phyloP scores from a whole-genome alignment of 2,329 filamentous ascomycete species.

The Ophiostoma australiae region DNA sequence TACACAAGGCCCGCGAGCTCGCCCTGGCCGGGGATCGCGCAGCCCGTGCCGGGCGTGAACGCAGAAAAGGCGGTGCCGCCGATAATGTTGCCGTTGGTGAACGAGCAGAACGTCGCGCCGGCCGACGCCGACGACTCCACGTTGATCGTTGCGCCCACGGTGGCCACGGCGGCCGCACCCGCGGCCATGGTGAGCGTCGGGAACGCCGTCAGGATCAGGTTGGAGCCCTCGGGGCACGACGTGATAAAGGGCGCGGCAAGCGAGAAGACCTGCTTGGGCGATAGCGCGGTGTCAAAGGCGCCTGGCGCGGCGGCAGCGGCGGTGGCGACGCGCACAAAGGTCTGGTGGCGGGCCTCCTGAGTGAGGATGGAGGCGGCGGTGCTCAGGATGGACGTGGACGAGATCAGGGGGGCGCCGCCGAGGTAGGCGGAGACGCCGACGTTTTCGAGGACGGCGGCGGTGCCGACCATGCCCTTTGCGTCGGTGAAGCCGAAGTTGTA shows the following conservation, averaged over 20 bases:
- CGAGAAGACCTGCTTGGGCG: constrained; percentile 65
- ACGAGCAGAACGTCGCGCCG: constrained; percentile 58
- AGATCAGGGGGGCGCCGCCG: constrained; percentile 63
- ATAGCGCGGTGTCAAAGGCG: constrained; percentile 65
- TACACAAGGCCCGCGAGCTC: constrained; percentile 60
- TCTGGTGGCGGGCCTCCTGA: constrained; percentile 68
- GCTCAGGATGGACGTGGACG: constrained; percentile 54
- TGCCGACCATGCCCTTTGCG: constrained; percentile 62
- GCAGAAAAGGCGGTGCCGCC: constrained; percentile 57
- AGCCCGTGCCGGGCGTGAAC: constrained; percentile 51
- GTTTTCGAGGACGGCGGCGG: constrained; percentile 65
- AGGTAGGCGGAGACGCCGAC: constrained; percentile 70
- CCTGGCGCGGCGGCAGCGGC: constrained; percentile 58
- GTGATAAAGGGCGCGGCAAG: constrained; percentile 68
- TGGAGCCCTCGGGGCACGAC: constrained; percentile 62
- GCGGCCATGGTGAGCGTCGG: constrained; percentile 52
- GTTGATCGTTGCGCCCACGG: constrained; percentile 42
- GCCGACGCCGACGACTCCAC: constrained; percentile 49
- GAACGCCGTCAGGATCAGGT: constrained; percentile 60
- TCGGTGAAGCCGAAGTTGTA: constrained; percentile 69
- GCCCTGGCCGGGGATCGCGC: constrained; percentile 52
- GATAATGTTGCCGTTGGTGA: constrained; percentile 56
- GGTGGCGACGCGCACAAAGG: constrained; percentile 60
- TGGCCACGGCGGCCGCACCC: constrained; percentile 39
- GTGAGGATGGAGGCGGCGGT: constrained; percentile 67